Base-by-base conservation (phyloP, 2,329 filamentous ascomycete genomes). In the Fusarium sp. region DNA sequence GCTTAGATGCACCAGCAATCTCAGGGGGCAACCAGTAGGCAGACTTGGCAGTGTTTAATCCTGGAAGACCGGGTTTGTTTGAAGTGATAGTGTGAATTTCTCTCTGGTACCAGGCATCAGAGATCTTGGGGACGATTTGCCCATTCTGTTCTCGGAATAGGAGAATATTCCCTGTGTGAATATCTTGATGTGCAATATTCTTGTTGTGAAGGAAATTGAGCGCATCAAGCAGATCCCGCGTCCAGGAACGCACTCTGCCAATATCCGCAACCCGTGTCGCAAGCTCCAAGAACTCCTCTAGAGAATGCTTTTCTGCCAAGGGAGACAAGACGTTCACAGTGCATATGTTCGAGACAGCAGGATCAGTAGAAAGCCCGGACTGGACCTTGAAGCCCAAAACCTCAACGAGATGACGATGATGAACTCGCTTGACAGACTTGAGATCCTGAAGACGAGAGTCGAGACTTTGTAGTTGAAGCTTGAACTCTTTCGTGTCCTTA, bases 201-300 rank as follows among this genome's bases (percentile, higher is more conserved):
- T 93, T 92, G 73, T 92, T 92, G 82, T 98, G 96, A 59, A 97
- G 90, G 80, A 93, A 97, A 66, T 94, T 93, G 34, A 99, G 85
- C 1, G 92, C 96, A 83, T 98, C 94, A 32, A 99, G 88, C 24
- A 99, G 87, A 78, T 98, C 94, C 67, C 95, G 91, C n/a, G 94
- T 96, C 92, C 95, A 98, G 30, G 94, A 91, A 60, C 95, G 92
- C 50, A 95, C 91, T 79, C 92, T 95, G 72, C 90, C 89, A 58
- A 93, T 89, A 20, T 54, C n/a, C 47, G 92, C 89, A 57, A 98
- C 85, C 36, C 89, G 89, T 9, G 93, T 94, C 47, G 94, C 90
- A 68, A 96, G 89, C 64, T 96, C 92, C 36, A 99, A 86, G 26
- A 97, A 86, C 77, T 98, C 94, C 34, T 92, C 90, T 20, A 99